Percentiles rank a stretch among this genome's conserved stretches.
phyloP scores from a whole-genome alignment of 2,329 filamentous ascomycete species.

The Talaromyces sp. region DNA sequence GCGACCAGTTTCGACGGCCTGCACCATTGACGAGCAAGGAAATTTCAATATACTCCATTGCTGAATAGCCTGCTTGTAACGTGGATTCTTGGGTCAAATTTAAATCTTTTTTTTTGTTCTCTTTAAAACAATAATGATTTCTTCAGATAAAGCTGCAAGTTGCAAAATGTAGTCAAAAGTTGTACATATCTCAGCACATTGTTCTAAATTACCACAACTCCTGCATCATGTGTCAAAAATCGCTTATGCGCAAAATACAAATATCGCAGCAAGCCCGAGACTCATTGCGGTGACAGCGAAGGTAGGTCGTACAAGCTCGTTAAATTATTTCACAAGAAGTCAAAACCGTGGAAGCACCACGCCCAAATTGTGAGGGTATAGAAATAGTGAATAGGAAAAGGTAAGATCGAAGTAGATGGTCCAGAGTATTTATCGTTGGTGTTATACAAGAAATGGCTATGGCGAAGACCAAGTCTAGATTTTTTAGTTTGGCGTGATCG shows the following conservation, averaged over 20 bases:
- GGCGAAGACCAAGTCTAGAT: not conserved
- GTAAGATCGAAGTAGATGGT: not conserved
- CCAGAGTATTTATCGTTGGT: not conserved
- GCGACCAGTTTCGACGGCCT: not conserved
- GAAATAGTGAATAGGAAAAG: not conserved
- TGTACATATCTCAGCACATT: not conserved
- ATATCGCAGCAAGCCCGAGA: not conserved
- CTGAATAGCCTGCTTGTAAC: not conserved
- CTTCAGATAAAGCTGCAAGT: not conserved
- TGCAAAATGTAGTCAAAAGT: not conserved
- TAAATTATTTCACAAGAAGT: not conserved
- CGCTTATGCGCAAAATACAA: not conserved
- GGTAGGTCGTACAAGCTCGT: not conserved
- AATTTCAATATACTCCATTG: not conserved
- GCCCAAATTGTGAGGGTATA: not conserved
- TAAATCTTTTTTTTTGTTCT: not conserved
- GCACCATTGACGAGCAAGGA: not conserved
- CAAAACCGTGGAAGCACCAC: not conserved
- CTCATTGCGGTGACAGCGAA: not conserved
- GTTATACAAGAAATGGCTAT: not conserved
- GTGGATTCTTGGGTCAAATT: not conserved
- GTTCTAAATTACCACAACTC: not conserved
- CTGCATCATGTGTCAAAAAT: not conserved
- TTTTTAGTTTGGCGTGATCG: not conserved
- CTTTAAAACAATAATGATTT: not conserved